These are phyloP conservation scores for Beauveria varroae DNA, from an alignment of 2,329 filamentous ascomycete species.

Conservation along the genomic window DNA sequence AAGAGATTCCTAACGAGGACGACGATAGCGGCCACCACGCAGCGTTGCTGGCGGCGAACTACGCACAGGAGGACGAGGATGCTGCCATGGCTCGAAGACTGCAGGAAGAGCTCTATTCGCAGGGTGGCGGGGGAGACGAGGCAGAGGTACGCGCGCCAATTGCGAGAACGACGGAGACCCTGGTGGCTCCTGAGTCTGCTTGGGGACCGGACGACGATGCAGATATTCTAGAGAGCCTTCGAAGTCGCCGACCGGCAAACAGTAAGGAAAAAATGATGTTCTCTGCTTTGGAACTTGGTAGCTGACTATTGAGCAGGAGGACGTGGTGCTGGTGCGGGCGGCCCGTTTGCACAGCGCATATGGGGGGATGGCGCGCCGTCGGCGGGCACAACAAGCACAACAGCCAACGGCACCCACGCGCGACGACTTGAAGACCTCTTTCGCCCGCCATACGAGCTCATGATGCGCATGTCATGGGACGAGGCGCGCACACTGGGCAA, in stretches of 20 bases:
- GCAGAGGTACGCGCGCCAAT: slow-evolving; percentile 82
- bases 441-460: slow-evolving; percentile 84
- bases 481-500: slow-evolving; percentile 79
- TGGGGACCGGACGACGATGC: slow-evolving; percentile 47
- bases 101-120: slow-evolving; percentile 84
- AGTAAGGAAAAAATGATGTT: slow-evolving; percentile 19
- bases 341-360: slow-evolving; percentile 33
- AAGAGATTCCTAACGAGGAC: slow-evolving; percentile 30
- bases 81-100: slow-evolving; percentile 85
- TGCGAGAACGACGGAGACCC: slow-evolving; percentile 80
- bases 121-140: slow-evolving; percentile 31
- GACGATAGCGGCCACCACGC: slow-evolving; percentile 29
- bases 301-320: slow-evolving; percentile 9
- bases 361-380: slow-evolving; percentile 25
- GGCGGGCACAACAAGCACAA: slow-evolving; percentile 13
- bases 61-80: slow-evolving; percentile 72
- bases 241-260: slow-evolving; percentile 31
- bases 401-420: slow-evolving; percentile 56
- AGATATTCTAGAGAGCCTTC: slow-evolving; percentile 59
- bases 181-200: slow-evolving; percentile 59
- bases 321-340: slow-evolving; percentile 15
- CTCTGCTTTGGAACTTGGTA: not conserved
- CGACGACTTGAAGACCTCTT: slow-evolving; percentile 85
- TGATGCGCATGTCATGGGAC: slow-evolving; percentile 74
- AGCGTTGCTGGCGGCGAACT: slow-evolving; percentile 30